Percentiles rank a stretch among this genome's conserved stretches.
These are phyloP conservation scores for Fusarium poae DNA, from an alignment of 2,329 filamentous ascomycete genomes.

Conservation along the genomic window DNA sequence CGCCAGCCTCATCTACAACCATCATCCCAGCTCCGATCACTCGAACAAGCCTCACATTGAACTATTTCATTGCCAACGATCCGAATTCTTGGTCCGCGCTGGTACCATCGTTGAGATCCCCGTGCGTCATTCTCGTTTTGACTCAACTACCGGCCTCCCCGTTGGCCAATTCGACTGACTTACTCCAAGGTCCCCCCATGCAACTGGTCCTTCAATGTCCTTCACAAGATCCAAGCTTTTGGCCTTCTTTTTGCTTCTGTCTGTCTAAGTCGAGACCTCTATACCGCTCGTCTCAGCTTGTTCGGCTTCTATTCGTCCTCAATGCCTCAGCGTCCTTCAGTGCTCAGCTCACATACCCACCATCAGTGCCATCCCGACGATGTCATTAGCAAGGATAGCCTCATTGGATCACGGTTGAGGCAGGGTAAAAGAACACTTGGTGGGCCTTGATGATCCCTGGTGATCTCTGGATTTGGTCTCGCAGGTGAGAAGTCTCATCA, in stretches of 20 bases:
- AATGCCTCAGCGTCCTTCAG: constrained; percentile 30
- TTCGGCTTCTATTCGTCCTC: constrained; percentile 12
- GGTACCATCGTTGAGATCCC: constrained; percentile 43
- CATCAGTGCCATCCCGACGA: constrained; percentile 24
- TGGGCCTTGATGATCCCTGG: constrained; percentile 13
- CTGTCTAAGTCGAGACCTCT: constrained; percentile 20
- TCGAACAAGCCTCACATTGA: constrained; percentile 24
- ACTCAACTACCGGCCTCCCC: constrained; percentile 33
- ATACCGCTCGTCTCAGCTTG: constrained; percentile 21
- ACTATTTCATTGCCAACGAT: constrained; percentile 44
- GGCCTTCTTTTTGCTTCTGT: constrained; percentile 29
- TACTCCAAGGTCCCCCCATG: constrained; percentile 47
- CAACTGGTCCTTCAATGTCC: constrained; percentile 29
- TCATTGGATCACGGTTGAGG: constrained; percentile 40
- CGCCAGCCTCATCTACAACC: constrained; percentile 47
- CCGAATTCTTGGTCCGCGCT: constrained; percentile 13
- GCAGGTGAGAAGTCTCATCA: neutral
- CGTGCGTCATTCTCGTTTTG: constrained; percentile 41
- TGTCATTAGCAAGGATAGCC: constrained; percentile 47
- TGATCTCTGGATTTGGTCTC: constrained; percentile 28
- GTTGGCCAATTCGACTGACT: constrained; percentile 42
- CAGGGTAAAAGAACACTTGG: constrained; percentile 22
- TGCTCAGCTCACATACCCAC: constrained; percentile 39
- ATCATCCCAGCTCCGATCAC: constrained; percentile 43
- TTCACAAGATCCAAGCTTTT: constrained; percentile 40